Evolutionary conservation across 1,139 yeast species (phyloP), one percentile per base, ranked within the genome.

Genomic region (Blastobotrys persicus): DNA sequence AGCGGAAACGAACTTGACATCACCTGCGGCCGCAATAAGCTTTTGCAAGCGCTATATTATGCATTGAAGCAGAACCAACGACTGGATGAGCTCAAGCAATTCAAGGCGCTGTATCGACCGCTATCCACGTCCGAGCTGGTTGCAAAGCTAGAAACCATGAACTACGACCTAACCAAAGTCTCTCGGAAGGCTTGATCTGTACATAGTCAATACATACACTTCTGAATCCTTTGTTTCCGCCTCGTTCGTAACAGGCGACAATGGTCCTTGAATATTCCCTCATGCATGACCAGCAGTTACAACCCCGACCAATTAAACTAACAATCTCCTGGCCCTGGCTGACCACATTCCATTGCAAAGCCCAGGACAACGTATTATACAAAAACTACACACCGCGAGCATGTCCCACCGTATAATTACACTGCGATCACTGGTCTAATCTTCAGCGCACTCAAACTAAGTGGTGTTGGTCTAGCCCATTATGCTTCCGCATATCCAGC

Each of bases 21-120:
- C 53, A 72, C 70, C 4, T 83, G 78, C 33, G 91, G 92, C 41
- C 81, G 81, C 66, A 77, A 86, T 62, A 79, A 74, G 61, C 70
- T 88, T 44, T 67, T 87, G 55, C 69, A 74, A 62, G 79, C 73
- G 59, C 69, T 88, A 48, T 69, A 86, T 56, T 71, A 74, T 26
- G 72, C 72, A 19, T 49, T 51, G 83, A 74, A 55, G 75, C 63
- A 67, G 55, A 61, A 49, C 75, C 73, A 64, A 74, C 69, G 64
- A 19, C 76, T 70, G 61, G 75, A 71, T 1, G 58, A 82, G 23
- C 77, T 74, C 63, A 73, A 70, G 46, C 65, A 71, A 44, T 81
- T 79, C 61, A 34, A 58, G 35, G 31, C 48, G 9, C 47, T 45
- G n/a, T 52, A 60, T 48, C 54, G 66, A 51, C 63, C 59, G 23